Evolutionary conservation across 1,284 basidiomycete genomes (phyloP).

Genomic region (Tremellales sp.): DNA sequence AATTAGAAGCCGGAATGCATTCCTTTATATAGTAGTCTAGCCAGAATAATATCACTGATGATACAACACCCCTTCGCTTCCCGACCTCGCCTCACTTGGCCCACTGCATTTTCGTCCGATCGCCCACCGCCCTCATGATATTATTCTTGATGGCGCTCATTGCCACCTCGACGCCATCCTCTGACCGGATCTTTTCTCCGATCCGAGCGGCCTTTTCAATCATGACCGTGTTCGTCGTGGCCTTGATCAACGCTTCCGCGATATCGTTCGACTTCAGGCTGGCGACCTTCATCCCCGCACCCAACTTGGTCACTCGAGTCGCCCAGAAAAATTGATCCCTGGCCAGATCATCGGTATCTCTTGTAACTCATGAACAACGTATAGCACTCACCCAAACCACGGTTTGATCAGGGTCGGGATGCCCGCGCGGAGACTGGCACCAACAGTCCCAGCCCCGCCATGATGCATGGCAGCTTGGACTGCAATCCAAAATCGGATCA

Average conservation of each 20-base stretch:
- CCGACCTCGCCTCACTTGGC: constrained; percentile 13
- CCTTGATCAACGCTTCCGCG: constrained; percentile 56
- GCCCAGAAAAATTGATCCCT: constrained; percentile 69
- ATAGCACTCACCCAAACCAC: constrained; percentile 54
- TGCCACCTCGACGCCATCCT: constrained; percentile 47
- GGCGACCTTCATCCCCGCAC: constrained; percentile 55
- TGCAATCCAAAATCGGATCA: constrained; percentile 9
- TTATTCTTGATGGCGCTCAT: constrained; percentile 36
- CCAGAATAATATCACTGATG: too few species aligned
- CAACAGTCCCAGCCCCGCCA: constrained; percentile 69
- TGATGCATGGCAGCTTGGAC: constrained; percentile 58
- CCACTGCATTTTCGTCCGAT: constrained; percentile 34
- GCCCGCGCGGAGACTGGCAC: constrained; percentile 64
- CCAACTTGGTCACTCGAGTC: constrained; percentile 60
- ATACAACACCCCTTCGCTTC: too few species aligned
- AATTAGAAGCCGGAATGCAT: too few species aligned
- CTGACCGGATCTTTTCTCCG: constrained; percentile 60
- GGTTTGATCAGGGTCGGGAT: constrained; percentile 71
- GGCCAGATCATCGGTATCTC: background rate
- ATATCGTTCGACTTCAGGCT: constrained; percentile 56
- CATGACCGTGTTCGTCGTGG: constrained; percentile 58
- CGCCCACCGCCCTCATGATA: constrained; percentile 32
- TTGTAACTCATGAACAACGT: background rate
- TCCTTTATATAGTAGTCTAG: too few species aligned
- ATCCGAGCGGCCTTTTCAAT: constrained; percentile 62